Base-by-base conservation (phyloP, 1,284 basidiomycete genomes). In the Hypsizygus ulmarius region DNA sequence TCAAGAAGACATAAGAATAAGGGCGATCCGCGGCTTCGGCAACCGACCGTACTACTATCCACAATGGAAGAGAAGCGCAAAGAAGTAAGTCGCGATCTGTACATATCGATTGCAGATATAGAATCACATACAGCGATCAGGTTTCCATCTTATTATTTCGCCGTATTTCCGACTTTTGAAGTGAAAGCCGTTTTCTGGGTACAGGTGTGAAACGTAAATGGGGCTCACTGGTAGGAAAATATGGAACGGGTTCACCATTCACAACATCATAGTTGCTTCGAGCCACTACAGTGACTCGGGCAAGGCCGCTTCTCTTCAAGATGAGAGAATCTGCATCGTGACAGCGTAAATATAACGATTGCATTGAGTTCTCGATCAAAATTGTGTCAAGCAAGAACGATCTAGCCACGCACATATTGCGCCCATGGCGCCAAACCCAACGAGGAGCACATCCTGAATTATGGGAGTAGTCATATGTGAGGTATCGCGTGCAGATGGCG, bases 271-370 rank as follows among this genome's bases (percentile, higher is more conserved):
- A 87, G 58, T 91, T 91, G 45, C 85, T 82, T 43, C 89, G 68
- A 0, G 88, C 88, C 3, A 90, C 82, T 9, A 75, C 83, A 0
- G 87, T 90, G 8, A 92, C 81, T n/a, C 77, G 69, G 1, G 78
- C 83, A 27, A 72, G 70, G 5, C 83, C 82, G 47, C 80, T 79
- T 47, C 70, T 70, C 58, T 84, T 75, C 28, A 90, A 71, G 21
- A 89, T 71, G 43, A 81, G 72, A 0, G 84, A 75, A 63, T 89
- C 81, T 84, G 49, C 8, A 47, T 1, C 29, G 39, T 9, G n/a
- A 3, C 15, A 29, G 32, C 16, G 16, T 41, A 21, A 19, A 5
- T 32, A 3, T 11, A 37, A 16, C 12, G 10, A 5, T 14, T n/a
- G 19, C 36, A 15, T 35, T 21, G 5, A 32, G 30, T 11, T 32